Conservation (phyloP, 139 green algal genomes). For the Ettlia oleoabundans region DNA sequence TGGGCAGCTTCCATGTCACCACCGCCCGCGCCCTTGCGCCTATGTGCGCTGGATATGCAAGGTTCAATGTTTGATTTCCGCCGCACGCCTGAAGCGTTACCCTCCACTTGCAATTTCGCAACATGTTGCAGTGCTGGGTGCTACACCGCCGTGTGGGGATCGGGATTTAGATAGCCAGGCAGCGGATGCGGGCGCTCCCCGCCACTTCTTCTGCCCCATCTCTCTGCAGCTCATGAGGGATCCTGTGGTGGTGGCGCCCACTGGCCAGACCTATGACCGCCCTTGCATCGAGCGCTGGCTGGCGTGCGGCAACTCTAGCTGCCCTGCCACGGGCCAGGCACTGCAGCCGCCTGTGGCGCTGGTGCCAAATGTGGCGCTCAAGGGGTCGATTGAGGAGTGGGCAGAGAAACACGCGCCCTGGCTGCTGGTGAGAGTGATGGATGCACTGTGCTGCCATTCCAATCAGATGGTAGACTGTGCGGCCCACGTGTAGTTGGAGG, state of each 20-base stretch:
- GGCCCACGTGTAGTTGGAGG: no score
- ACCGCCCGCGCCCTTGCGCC: no score
- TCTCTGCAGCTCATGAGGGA: slow-evolving; percentile 69
- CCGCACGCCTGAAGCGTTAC: no score
- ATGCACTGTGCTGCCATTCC: no score
- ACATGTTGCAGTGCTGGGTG: no score
- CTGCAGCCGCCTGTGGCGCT: slow-evolving; percentile 55
- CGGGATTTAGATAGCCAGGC: slow-evolving; percentile 49
- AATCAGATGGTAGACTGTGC: no score
- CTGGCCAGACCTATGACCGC: slow-evolving; percentile 50
- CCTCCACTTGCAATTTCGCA: no score
- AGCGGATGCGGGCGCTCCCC: slow-evolving; percentile 49
- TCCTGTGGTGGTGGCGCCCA: slow-evolving; percentile 55
- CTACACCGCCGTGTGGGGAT: neutral
- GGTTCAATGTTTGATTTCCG: no score
- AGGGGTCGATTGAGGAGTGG: slow-evolving; percentile 65
- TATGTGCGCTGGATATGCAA: no score
- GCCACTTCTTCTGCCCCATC: slow-evolving; percentile 70
- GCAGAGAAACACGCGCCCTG: slow-evolving; percentile 50
- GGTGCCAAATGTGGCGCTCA: slow-evolving; percentile 58
- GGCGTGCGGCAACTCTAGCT: slow-evolving; percentile 47
- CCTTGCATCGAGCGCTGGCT: slow-evolving; percentile 60
- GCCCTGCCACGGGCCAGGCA: slow-evolving; percentile 55
- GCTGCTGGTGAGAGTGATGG: slow-evolving; percentile 69
- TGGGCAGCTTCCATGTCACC: no score